Evolutionary conservation across 768 basidiomycete genomes (phyloP), one percentile per base, ranked within the genome.

Genomic region (Cubamyces lactineus): DNA sequence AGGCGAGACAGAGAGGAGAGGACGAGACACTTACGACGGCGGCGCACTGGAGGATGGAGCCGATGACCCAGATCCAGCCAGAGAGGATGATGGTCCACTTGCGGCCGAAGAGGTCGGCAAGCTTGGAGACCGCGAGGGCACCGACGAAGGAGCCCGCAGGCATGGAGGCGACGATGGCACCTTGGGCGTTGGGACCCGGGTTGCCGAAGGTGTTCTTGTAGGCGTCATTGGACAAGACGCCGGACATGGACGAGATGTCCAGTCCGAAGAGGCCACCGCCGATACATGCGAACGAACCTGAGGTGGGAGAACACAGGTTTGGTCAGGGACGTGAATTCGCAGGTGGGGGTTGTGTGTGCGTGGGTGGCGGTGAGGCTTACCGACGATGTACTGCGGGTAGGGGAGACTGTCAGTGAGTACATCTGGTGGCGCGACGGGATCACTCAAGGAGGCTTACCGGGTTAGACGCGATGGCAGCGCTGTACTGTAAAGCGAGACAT

Each of bases 181-280:
- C 89, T 76, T 89, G 88, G 7, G 79, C 82, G 56, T 76, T 79
- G 5, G 84, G 77, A 21, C 72, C 69, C 5, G 87, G 88, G 63
- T 72, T 61, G n/a, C 67, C 68, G 62, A 75, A 76, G 9, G 67
- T 66, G 42, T 63, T 66, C 61, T 70, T 70, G 67, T 76, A 76
- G 21, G 74, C 72, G 40, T 75, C 62, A 55, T 76, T 76, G 73
- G 75, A 87, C 66, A 91, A 74, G 53, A 91, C 87, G 8, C 86
- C 88, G 53, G 89, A 88, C 89, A 91, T 91, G 70, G 88, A 91
- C 68, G 88, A 88, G 69, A 91, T 89, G 79, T 91, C 89, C 77
- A 91, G 72, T 72, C 89, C 89, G 70, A 91, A 91, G 40, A 91
- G 82, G 51, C 87, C 87, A 66, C 89, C 88, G 40, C 89, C 89